These are phyloP conservation scores for Chlamydomonas reinhardtii DNA, from an alignment of 163 green algal species.

Conservation along the genomic window DNA sequence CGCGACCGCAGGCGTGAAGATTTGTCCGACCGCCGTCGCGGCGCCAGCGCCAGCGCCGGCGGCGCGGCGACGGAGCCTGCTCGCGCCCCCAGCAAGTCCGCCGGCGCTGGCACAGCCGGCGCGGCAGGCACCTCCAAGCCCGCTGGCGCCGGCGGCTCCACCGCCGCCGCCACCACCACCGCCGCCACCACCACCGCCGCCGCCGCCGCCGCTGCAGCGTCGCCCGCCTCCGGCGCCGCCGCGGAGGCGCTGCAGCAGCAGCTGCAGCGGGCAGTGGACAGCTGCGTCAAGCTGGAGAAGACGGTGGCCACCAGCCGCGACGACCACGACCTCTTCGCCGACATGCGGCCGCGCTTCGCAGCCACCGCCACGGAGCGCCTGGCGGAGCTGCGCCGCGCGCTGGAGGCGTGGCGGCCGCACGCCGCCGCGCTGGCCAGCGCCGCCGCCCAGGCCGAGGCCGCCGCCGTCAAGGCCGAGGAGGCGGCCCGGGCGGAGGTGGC, in stretches of 20 bases:
- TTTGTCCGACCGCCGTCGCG: background rate
- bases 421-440: background rate
- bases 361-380: background rate
- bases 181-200: background rate
- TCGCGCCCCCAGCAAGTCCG: too few species aligned
- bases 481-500: background rate
- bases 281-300: background rate
- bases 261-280: background rate
- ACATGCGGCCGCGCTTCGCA: constrained; percentile 7
- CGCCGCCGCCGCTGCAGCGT: background rate
- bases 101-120: too few species aligned
- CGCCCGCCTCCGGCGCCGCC: background rate
- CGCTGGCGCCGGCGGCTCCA: too few species aligned
- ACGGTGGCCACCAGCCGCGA: background rate
- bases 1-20: background rate
- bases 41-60: background rate
- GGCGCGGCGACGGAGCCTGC: background rate
- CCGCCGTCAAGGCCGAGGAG: background rate
- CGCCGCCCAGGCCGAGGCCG: background rate
- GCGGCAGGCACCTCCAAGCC: too few species aligned
- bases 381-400: background rate
- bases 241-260: background rate
- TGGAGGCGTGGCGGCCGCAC: background rate
- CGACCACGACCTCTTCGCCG: background rate
- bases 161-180: background rate